phyloP scores from a whole-genome alignment of 768 basidiomycete genomes.

The Exidia glandulosa region DNA sequence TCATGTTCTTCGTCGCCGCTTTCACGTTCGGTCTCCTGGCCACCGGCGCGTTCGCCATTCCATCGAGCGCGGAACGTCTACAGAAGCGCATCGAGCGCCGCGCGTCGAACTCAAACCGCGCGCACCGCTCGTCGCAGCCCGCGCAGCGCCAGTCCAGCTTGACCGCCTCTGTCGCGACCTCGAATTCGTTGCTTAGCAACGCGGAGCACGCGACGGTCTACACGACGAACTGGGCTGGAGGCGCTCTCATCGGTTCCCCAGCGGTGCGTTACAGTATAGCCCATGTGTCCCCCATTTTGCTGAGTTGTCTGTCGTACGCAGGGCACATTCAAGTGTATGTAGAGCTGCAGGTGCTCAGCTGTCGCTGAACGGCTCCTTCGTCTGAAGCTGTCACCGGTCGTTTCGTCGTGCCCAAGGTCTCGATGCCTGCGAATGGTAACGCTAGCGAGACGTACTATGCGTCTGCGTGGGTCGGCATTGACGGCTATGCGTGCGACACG shows the following conservation, averaged over 20 bases:
- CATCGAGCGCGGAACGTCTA: constrained; percentile 9
- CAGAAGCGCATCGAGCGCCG: constrained; percentile 13
- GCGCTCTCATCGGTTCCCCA: constrained; percentile 16
- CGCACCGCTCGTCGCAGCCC: constrained; percentile 4
- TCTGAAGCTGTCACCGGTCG: constrained; percentile 24
- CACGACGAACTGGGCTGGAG: constrained; percentile 28
- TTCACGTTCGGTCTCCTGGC: constrained; percentile 13
- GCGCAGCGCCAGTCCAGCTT: too few species aligned
- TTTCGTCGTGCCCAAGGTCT: constrained; percentile 23
- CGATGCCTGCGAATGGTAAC: constrained; percentile 10
- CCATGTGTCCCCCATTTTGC: too few species aligned
- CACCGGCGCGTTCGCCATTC: constrained; percentile 13
- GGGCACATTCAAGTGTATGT: too few species aligned
- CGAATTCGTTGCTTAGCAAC: constrained; percentile 3
- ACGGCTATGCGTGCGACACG: constrained; percentile 24
- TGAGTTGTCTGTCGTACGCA: too few species aligned
- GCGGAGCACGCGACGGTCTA: constrained; percentile 14
- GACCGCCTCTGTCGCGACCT: background rate
- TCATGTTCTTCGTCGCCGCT: constrained; percentile 11
- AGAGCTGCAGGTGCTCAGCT: too few species aligned
- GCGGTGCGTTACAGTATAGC: background rate
- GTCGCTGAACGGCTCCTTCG: too few species aligned
- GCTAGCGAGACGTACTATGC: constrained; percentile 14
- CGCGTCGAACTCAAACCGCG: constrained; percentile 5
- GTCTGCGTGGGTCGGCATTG: constrained; percentile 28